Base-by-base conservation (phyloP, 352 stramenopile genomes). In the Blastocystis sp. region DNA sequence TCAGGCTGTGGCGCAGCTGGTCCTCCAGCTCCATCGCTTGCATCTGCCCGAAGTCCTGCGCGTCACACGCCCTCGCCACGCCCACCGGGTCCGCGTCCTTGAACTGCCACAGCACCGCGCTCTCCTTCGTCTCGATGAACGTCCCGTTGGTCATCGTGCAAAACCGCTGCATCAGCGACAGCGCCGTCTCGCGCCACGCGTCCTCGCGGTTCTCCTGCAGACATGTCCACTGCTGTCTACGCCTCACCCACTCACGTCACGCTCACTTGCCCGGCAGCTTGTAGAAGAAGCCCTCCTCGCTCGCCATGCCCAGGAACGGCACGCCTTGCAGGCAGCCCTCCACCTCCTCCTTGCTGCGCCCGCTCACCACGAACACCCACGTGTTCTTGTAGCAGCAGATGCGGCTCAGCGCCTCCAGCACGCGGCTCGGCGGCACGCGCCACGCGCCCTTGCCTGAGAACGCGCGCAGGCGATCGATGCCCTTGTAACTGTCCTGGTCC, bases 151-250 rank as follows among this genome's bases (percentile, higher is more conserved):
- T 99, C 74, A 96, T 92, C 23, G 94, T 95, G 9, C 95, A 96
- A 92, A 98, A 99, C 71, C 98, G 96, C 91, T 98, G 94, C 97
- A 99, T 99, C 62, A 99, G 95, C 40, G 93, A 94, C 88, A 98
- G 94, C 3, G 94, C 96, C 70, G 98, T 92, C 60, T 98, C 94
- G 89, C 98, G 97, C 96, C 96, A 99, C 64, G 93, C 96, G 67
- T 97, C 93, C 87, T 97, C 94, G 89, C 96, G 95, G 88, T 65
- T 69, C 7, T 91, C 93, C 90, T 93, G 76, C 90, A 90, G 74
- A 3, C 53, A 65, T 34, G 62, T 79, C 80, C 80, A 90, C 23
- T 62, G 53, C 52, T 38, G 14, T 17, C 43, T 67, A 56, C 1
- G 9, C 34, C 43, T 76, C 41, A 76, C 11, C 2, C 19, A 23